A percentile compares a stretch with the other conserved stretches of the same genome.
Conservation (phyloP, 2,329 filamentous ascomycete genomes). For the Arthrinium phaeospermum region DNA sequence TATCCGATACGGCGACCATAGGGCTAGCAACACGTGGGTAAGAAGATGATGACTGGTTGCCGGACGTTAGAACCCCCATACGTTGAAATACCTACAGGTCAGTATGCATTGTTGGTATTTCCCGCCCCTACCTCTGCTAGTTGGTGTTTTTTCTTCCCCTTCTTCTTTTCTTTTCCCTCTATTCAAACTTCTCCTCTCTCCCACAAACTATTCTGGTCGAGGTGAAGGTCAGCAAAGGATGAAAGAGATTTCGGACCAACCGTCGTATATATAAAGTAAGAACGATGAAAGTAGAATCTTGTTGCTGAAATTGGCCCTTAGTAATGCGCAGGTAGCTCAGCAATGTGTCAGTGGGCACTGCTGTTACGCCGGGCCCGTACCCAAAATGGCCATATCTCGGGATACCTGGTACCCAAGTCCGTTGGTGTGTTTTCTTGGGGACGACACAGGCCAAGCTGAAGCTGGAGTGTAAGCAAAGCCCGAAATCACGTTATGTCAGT, state of each 20-base stretch:
- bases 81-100: too few species aligned
- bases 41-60: not conserved
- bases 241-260: not conserved
- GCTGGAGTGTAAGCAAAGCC: not conserved
- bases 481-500: not conserved
- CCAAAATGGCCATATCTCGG: constrained; percentile 1
- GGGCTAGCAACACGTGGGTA: not conserved
- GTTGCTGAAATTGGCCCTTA: constrained; percentile 12
- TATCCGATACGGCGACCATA: not conserved
- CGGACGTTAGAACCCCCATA: not conserved
- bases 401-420: not conserved
- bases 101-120: not conserved
- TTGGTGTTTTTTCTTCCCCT: not conserved
- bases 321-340: constrained; percentile 9
- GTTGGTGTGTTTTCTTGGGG: not conserved
- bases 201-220: not conserved
- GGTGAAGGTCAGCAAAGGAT: not conserved
- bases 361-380: constrained; percentile 2
- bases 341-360: constrained; percentile 12
- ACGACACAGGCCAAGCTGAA: too few species aligned
- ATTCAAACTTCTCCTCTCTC: not conserved
- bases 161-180: not conserved
- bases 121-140: not conserved
- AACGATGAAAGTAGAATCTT: not conserved
- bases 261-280: not conserved